Evolutionary conservation across 1,139 yeast genomes (phyloP), one percentile per base, ranked within the genome.

Genomic region (Sugiyamaella grinbergsii): DNA sequence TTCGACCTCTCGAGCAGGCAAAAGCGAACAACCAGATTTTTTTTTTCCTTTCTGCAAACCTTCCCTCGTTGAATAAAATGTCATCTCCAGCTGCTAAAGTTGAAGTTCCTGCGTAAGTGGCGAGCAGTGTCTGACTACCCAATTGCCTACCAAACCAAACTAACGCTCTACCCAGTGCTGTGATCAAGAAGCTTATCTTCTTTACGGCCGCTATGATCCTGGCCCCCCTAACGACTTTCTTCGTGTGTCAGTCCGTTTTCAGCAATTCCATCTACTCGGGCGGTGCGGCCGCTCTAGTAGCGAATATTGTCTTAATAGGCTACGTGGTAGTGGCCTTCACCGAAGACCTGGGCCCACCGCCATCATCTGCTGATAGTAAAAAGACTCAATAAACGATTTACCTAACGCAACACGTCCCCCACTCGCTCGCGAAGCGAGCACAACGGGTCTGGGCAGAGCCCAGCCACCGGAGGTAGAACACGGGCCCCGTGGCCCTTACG

Each of bases 121-220:
- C 15, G 8, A 23, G 23, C 5, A 7, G 19, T 7, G 5, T 13
- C 20, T 18, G 24, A n/a, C 26, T 16, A n/a, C 4, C 16, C 36
- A 20, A n/a, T 18, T 22, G 18, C 19, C 20, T 8, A 16, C 18
- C 32, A 33, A n/a, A n/a, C n/a, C n/a, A n/a, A n/a, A n/a, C 39
- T 32, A 20, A 32, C 37, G 34, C 64, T 28, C 4, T 58, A 82
- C 19, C 33, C 26, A 40, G 89, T 59, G 66, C 80, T 32, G 90
- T 85, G 48, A 71, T 85, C 49, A 77, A 76, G 58, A 91, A 91
- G 69, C 80, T 93, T 58, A 78, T 88, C 69, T 77, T 87, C 62
- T 91, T 89, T 78, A 89, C 98, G 10, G 88, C 78, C 3, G 89
- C 95, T 47, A 91, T 93, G 97, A 82, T 93, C 52, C 68, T 82